A percentile compares a stretch with the other conserved stretches of the same genome.
Evolutionary conservation across 2,329 filamentous ascomycete species (phyloP).

Genomic region (Fusarium gaditjirri): DNA sequence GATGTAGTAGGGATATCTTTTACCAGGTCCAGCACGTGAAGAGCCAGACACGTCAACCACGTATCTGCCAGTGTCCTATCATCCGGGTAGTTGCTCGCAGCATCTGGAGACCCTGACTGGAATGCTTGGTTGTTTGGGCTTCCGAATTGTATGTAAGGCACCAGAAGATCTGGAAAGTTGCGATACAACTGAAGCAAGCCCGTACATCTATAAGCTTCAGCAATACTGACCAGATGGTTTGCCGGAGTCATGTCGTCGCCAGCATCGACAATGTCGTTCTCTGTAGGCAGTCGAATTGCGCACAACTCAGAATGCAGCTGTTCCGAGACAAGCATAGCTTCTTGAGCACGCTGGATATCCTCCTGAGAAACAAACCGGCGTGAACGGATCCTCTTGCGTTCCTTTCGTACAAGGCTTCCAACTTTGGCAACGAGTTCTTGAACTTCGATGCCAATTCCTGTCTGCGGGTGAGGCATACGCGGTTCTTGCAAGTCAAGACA

Average conservation of each 20-base stretch:
- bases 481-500: slow-evolving; percentile 23
- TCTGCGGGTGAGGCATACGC: slow-evolving; percentile 44
- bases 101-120: slow-evolving; percentile 1
- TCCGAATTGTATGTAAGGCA: slow-evolving; percentile 36
- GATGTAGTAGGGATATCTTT: slow-evolving; percentile 56
- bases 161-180: slow-evolving; percentile 54
- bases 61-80: slow-evolving; percentile 42
- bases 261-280: slow-evolving; percentile 36
- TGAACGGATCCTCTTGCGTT: slow-evolving; percentile 40
- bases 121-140: slow-evolving; percentile 3
- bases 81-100: neutral
- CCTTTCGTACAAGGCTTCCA: slow-evolving; percentile 36
- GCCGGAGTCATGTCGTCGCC: slow-evolving; percentile 43
- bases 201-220: slow-evolving; percentile 45
- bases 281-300: slow-evolving; percentile 28
- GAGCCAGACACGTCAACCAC: slow-evolving; percentile 56
- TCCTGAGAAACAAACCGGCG: slow-evolving; percentile 35
- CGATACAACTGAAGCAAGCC: slow-evolving; percentile 44
- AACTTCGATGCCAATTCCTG: slow-evolving; percentile 40
- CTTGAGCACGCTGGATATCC: slow-evolving; percentile 41
- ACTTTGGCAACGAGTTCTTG: slow-evolving; percentile 43
- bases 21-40: slow-evolving; percentile 56
- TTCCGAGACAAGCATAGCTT: slow-evolving; percentile 33
- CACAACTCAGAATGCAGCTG: slow-evolving; percentile 36
- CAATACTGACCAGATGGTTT: slow-evolving; percentile 39